Evolutionary conservation across 331 rosid genomes (phyloP).

Genomic region (Ulmus americana): DNA sequence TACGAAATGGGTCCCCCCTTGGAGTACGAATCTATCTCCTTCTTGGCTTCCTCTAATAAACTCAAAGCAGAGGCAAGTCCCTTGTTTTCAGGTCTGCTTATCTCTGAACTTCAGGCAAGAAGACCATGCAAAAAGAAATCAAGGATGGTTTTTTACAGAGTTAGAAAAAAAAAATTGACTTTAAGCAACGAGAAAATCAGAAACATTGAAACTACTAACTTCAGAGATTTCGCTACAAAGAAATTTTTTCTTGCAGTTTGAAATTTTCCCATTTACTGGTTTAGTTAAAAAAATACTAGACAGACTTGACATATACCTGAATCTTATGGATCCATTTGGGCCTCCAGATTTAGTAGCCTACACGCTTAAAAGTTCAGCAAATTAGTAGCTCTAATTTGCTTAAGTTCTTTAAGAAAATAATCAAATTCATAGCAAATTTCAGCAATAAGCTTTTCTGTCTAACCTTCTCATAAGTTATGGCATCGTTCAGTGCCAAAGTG

Average conservation of each 20-base stretch:
- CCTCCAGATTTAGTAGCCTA: constrained; percentile 97
- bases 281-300: constrained; percentile 9
- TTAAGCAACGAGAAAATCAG: constrained; percentile 1
- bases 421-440: constrained; percentile 1
- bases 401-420: background rate
- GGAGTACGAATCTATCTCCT: constrained; percentile 78
- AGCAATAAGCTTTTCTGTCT: constrained; percentile 16
- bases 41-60: constrained; percentile 75
- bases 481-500: constrained; percentile 76
- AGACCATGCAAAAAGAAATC: constrained; percentile 18
- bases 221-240: too few relatives aligned
- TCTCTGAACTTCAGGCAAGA: constrained; percentile 77
- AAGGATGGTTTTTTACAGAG: constrained; percentile 10
- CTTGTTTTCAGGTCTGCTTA: constrained; percentile 84
- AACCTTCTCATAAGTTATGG: constrained; percentile 90
- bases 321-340: constrained; percentile 82
- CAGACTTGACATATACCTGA: constrained; percentile 50
- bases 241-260: too few relatives aligned
- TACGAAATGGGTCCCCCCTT: constrained; percentile 87
- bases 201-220: background rate
- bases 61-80: constrained; percentile 65
- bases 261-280: too few relatives aligned
- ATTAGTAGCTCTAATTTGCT: constrained; percentile 27
- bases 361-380: constrained; percentile 38
- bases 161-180: background rate